Base-by-base conservation (phyloP, 2,329 filamentous ascomycete genomes). In the Remersonia thermophila region DNA sequence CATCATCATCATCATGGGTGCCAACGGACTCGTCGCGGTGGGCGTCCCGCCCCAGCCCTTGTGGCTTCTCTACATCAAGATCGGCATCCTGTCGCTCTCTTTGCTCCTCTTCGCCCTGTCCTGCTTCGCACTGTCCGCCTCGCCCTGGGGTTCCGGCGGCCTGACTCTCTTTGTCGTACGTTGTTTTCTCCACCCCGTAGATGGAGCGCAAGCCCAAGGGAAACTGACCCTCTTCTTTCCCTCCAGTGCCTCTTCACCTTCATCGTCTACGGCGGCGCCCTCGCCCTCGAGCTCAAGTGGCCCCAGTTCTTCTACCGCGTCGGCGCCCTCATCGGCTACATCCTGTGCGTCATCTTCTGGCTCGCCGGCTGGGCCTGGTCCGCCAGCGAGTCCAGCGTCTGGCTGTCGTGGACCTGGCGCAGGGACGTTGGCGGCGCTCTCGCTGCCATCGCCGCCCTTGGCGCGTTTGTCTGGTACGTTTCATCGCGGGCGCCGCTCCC, bases 271-370 rank as follows among this genome's bases (percentile, higher is more conserved):
- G 63, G 62, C 33, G 45, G 45, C 34, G 51, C 57, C 36, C 45
- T 56, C n/a, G 54, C 47, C 11, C 32, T 62, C 30, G 59, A 65
- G 48, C 47, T 54, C 35, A 56, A 47, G 32, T 52, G 53, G 4
- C 55, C 57, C 1, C 52, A 52, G 7, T 42, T 56, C 41, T 67
- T 63, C 46, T 56, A 51, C 48, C 58, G 61, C 38, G 44, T 63
- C 39, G 50, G 42, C 36, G 53, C 60, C 35, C 38, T 64, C 29
- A 41, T 58, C 25, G 50, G 48, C 27, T 60, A 63, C 27, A 39
- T 53, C 32, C 45, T 66, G 30, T 48, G 42, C 36, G 40, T 55
- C 39, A 55, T 68, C 46, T 63, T 69, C 44, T 67, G 65, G 62
- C 53, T 68, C 7, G 46, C 53, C 0, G 58, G 48, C 6, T 65